Base-by-base conservation (phyloP, 139 green algal species). In the Astrephomene gubernaculifera region DNA sequence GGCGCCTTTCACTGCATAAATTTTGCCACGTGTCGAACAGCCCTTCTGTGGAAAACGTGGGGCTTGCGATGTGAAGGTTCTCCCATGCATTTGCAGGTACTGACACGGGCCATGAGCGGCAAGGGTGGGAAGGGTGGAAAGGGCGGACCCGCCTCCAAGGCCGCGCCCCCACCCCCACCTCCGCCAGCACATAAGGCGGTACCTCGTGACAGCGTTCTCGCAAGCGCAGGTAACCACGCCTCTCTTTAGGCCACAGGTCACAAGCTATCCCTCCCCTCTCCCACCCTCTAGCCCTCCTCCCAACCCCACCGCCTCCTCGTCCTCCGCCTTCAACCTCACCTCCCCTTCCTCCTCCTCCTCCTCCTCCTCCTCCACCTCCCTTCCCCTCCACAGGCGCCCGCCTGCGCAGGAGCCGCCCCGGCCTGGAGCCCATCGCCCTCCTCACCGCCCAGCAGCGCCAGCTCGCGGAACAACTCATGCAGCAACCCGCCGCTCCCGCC, bases 381-480 rank as follows among this genome's bases (percentile, higher is more conserved):
- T 31, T 12, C 63, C 63, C 25, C 63, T 14, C 12, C 39, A 0
- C 78, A 84, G 78, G 78, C 44, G 43, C 61, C 8, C 78, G 78
- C 19, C 43, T 75, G 6, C 61, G 43, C 14, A 41, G 78, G 7
- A 25, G 45, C 17, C 31, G 31, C 14, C 78, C 63, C 3, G 36
- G 25, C 4, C 31, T 52, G 2, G 67, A 86, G 54, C 54, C 81
- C 49, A 68, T 86, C 1, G 41, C 81, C 2, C 52, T 86, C 0
- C 69, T 86, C 36, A 49, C 36, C 2, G 36, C 68, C 8, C 31
- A 64, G 49, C 68, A 86, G 81, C 81, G 81, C 1, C 27, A n/a
- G 27, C 68, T 86, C 29, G 81, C 81, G 38, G 57, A 80, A 29
- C 3, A n/a, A 19, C 81, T 86, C 5, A n/a, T 22, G 44, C 60